These are phyloP conservation scores for Yamadazyma sp. DNA, from an alignment of 1,139 yeast species.

Conservation along the genomic window DNA sequence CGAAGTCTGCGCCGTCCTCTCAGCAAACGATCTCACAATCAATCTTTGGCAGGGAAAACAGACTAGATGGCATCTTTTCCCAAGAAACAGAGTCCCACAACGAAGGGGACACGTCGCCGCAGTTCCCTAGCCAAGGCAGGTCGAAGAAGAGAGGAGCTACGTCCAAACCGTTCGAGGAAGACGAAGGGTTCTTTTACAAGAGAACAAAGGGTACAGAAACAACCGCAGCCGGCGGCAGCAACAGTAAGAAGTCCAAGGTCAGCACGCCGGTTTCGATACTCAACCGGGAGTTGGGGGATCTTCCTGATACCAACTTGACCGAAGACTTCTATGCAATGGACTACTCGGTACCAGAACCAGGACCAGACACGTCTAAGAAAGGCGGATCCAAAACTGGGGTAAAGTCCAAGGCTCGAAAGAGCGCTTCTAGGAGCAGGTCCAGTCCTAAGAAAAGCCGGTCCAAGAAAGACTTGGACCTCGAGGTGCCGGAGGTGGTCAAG, in stretches of 20 bases:
- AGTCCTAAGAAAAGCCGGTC: background rate
- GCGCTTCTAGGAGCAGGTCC: background rate
- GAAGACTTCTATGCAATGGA: conserved; percentile 17
- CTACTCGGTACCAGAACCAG: conserved; percentile 7
- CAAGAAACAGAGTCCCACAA: conserved; percentile 11
- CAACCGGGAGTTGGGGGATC: conserved; percentile 23
- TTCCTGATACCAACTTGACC: conserved; percentile 13
- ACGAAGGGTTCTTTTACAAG: conserved; percentile 47
- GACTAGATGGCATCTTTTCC: conserved; percentile 26
- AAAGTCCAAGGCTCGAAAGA: conserved; percentile 2
- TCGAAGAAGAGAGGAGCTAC: conserved; percentile 1
- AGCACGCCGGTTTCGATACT: conserved; percentile 29
- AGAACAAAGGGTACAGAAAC: conserved; percentile 22
- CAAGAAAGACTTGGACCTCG: conserved; percentile 14
- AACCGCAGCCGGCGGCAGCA: conserved; percentile 1
- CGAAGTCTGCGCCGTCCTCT: background rate
- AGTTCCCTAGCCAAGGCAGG: background rate
- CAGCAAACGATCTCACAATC: conserved; percentile 7
- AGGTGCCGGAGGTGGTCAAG: conserved; percentile 16
- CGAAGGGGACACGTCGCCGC: background rate
- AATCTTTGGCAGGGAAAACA: conserved; percentile 24
- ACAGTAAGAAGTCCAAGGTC: conserved; percentile 18
- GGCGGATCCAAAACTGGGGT: too few relatives aligned
- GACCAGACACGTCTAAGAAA: conserved; percentile 8
- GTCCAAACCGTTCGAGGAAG: conserved; percentile 36